Conservation (phyloP, 2,329 filamentous ascomycete genomes). For the Tolypocladium cylindrosporum region DNA sequence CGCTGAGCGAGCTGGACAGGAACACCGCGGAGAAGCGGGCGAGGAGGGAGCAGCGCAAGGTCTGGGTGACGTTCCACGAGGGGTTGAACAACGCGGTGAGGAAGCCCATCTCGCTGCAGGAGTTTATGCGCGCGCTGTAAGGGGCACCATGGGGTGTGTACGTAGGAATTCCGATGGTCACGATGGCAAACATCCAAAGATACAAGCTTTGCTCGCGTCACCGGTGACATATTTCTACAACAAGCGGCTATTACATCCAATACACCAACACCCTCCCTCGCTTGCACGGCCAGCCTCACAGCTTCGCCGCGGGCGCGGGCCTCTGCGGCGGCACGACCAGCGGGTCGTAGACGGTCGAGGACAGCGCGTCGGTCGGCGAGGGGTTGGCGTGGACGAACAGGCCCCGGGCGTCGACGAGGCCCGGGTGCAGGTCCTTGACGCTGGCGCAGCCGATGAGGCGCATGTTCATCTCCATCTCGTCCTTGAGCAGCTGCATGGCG, state of each 20-base stretch:
- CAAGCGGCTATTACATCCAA: not conserved
- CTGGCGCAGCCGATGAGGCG: conserved; percentile 72
- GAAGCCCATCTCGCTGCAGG: conserved; percentile 73
- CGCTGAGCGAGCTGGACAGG: conserved; percentile 29
- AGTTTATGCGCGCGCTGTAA: conserved; percentile 61
- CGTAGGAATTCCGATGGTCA: too few relatives aligned
- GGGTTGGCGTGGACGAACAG: conserved; percentile 44
- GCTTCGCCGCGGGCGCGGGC: conserved; percentile 38
- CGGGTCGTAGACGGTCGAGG: conserved; percentile 41
- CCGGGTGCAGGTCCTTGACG: conserved; percentile 69
- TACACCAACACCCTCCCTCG: not conserved
- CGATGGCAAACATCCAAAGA: too few relatives aligned
- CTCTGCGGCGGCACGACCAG: conserved; percentile 42
- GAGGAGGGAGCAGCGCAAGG: conserved; percentile 43
- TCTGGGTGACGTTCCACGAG: conserved; percentile 86
- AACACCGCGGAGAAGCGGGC: conserved; percentile 21
- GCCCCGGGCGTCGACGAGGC: conserved; percentile 68
- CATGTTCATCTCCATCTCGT: conserved; percentile 99
- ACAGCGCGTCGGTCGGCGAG: conserved; percentile 38
- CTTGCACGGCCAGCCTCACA: conserved; percentile 21
- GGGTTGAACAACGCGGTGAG: conserved; percentile 86
- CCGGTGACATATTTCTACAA: not conserved
- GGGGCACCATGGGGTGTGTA: not conserved
- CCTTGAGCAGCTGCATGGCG: conserved; percentile 85
- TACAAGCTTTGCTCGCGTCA: not conserved